Conservation (phyloP, 208 protist genomes). For the Leishmania aethiopica region DNA sequence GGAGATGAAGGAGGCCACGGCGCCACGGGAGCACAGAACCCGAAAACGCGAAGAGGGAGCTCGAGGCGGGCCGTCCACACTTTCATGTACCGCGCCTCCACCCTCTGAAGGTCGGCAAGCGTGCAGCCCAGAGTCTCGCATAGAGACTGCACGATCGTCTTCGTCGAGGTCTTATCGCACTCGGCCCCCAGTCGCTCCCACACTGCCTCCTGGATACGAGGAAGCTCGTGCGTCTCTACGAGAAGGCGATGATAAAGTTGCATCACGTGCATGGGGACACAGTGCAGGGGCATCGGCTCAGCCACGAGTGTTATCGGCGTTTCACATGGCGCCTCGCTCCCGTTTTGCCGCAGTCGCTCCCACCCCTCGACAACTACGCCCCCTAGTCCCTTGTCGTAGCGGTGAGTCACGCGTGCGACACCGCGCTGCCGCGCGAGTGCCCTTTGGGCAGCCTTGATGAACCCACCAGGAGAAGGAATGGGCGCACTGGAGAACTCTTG, state of each 20-base stretch:
- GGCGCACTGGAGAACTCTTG: neutral
- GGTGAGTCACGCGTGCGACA: conserved; percentile 1
- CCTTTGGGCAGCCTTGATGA: conserved; percentile 1
- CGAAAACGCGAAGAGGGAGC: conserved; percentile 10
- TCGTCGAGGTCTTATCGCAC: neutral
- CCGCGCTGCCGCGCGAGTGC: conserved; percentile 7
- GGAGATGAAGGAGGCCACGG: too few relatives aligned
- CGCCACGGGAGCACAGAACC: neutral
- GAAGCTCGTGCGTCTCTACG: neutral
- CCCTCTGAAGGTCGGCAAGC: conserved; percentile 4
- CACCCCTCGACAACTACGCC: conserved; percentile 12
- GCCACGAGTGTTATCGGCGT: neutral
- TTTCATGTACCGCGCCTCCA: neutral
- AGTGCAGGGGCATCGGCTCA: conserved; percentile 7
- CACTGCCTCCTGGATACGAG: neutral
- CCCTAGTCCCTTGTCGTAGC: conserved; percentile 1
- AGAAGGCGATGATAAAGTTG: conserved; percentile 3
- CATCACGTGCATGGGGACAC: conserved; percentile 4
- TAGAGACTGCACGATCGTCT: neutral
- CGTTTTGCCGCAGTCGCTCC: neutral
- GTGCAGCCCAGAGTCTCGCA: conserved; percentile 5
- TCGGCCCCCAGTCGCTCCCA: neutral
- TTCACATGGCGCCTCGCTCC: neutral
- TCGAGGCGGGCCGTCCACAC: conserved; percentile 11
- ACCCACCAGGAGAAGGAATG: conserved; percentile 2